Percentiles rank a stretch among this genome's conserved stretches.
These are phyloP conservation scores for Jatropha multifida DNA, from an alignment of 441 rosid genomes.

Conservation along the genomic window DNA sequence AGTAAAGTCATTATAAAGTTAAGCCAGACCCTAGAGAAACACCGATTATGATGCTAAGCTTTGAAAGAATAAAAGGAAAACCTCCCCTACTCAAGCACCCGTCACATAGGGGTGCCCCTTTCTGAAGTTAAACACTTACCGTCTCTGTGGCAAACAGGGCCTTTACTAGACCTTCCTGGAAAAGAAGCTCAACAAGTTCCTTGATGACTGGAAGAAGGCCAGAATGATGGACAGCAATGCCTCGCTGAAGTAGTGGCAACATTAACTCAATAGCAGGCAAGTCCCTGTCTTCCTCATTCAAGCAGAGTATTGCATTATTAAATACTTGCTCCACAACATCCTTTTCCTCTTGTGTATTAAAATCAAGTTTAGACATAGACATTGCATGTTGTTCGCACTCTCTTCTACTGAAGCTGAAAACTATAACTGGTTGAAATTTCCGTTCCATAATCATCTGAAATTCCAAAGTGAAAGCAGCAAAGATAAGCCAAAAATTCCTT, in stretches of 20 bases:
- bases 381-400: constrained; percentile 97
- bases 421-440: constrained; percentile 91
- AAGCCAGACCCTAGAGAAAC: constrained; percentile 6
- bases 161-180: constrained; percentile 99
- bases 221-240: constrained; percentile 98
- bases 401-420: constrained; percentile 99
- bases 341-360: constrained; percentile 86
- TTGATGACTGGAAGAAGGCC: constrained; percentile 99
- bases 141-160: constrained; percentile 98
- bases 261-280: constrained; percentile 94
- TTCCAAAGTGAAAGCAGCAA: neutral
- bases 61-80: constrained; percentile 20
- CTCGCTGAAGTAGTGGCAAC: constrained; percentile 96
- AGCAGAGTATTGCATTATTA: constrained; percentile 76
- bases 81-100: constrained; percentile 16
- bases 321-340: constrained; percentile 77
- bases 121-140: constrained; percentile 45
- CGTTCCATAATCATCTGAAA: constrained; percentile 97
- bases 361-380: constrained; percentile 98
- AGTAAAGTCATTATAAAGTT: constrained; percentile 13
- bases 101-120: constrained; percentile 4
- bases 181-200: constrained; percentile 97
- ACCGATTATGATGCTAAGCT: constrained; percentile 5
- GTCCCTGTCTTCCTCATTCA: constrained; percentile 92
- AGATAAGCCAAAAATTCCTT: neutral